Percentiles rank a stretch among this genome's conserved stretches.
phyloP scores from a whole-genome alignment of 2,329 filamentous ascomycete genomes.

The Cladobotryum protrusum region DNA sequence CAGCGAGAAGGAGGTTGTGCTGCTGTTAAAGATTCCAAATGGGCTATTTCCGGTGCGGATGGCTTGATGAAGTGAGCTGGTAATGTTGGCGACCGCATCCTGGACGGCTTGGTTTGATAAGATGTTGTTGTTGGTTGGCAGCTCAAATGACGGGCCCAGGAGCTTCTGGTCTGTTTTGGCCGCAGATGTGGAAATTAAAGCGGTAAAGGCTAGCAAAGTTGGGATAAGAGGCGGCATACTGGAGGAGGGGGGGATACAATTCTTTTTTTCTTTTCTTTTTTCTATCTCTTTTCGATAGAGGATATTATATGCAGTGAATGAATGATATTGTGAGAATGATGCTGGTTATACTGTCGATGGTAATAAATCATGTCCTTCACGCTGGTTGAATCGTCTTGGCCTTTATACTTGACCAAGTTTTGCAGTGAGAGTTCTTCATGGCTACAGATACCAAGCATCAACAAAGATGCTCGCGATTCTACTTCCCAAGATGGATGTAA shows the following conservation, averaged over 20 bases:
- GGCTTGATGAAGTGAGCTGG: constrained; percentile 1
- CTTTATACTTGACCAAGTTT: neutral
- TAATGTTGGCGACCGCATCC: neutral
- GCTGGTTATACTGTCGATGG: neutral
- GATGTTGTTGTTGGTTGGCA: neutral
- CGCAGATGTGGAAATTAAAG: neutral
- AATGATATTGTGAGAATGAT: too few relatives aligned
- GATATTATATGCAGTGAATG: too few relatives aligned
- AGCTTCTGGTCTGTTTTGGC: constrained; percentile 6
- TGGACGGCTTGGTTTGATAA: neutral
- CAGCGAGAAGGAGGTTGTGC: constrained; percentile 11
- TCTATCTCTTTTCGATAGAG: too few relatives aligned
- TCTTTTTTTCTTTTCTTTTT: too few relatives aligned
- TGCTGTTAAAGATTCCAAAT: constrained; percentile 9
- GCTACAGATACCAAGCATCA: neutral
- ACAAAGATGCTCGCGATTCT: neutral
- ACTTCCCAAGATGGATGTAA: neutral
- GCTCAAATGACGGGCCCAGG: constrained; percentile 4
- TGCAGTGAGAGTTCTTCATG: too few relatives aligned
- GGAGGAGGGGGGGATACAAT: neutral
- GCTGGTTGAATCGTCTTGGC: neutral
- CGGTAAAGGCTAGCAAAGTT: neutral
- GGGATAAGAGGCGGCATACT: neutral
- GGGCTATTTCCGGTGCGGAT: constrained; percentile 2
- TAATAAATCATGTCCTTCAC: neutral